Evolutionary conservation across 1,139 yeast species (phyloP).

Genomic region (Debaryomyces singareniensis): DNA sequence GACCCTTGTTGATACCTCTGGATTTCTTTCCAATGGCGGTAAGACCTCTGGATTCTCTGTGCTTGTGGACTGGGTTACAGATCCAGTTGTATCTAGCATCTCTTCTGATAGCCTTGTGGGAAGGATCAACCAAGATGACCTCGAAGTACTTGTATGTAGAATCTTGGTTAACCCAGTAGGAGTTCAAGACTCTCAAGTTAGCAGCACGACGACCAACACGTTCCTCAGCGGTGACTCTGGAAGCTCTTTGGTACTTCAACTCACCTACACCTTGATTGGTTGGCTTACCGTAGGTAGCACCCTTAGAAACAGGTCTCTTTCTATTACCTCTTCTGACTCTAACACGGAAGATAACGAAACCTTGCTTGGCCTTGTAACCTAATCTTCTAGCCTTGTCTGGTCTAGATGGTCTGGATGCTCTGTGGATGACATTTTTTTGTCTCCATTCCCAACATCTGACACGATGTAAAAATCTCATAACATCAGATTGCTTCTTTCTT

Average conservation of each 20-base stretch:
- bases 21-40: constrained; percentile 98
- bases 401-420: constrained; percentile 98
- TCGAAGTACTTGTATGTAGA: constrained; percentile 99
- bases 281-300: constrained; percentile 99
- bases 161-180: constrained; percentile 99
- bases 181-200: constrained; percentile 98
- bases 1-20: constrained; percentile 99
- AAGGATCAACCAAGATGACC: constrained; percentile 95
- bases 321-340: constrained; percentile 99
- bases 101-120: constrained; percentile 98
- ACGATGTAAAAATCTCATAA: constrained; percentile 96
- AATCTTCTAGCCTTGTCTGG: constrained; percentile 99
- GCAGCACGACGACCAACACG: constrained; percentile 99
- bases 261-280: constrained; percentile 99
- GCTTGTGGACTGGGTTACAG: constrained; percentile 99
- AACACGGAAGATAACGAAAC: constrained; percentile 95
- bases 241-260: constrained; percentile 98
- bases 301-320: constrained; percentile 99
- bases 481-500: constrained; percentile 99
- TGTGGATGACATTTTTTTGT: constrained; percentile 98
- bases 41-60: constrained; percentile 99
- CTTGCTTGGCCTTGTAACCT: constrained; percentile 99
- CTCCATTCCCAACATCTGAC: constrained; percentile 99
- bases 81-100: constrained; percentile 99
- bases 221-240: constrained; percentile 98